Base-by-base conservation (phyloP, 176 grass and related monocot species). In the Oryza meridionalis region DNA sequence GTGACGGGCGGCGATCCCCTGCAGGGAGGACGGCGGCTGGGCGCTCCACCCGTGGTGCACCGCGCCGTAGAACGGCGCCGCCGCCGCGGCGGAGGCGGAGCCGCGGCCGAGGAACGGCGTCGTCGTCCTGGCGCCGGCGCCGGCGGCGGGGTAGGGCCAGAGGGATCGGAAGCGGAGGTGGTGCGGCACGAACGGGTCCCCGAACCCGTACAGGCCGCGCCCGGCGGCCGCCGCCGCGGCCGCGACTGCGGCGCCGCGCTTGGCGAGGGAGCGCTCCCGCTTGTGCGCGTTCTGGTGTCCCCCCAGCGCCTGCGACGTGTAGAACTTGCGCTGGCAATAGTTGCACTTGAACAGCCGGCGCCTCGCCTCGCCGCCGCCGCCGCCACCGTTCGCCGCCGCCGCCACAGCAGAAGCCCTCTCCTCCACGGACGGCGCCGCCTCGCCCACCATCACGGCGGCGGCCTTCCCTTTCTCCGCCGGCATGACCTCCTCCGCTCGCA, bases 271-370 rank as follows among this genome's bases (percentile, higher is more conserved):
- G 12, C 95, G 90, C 78, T 94, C 95, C 50, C 88, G 92, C 87
- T 93, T 97, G 88, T 97, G 95, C 37, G 95, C 95, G 87, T 97
- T 97, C 86, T 97, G 95, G 90, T 97, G 95, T 24, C 95, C 95
- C 11, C 95, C 92, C 66, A 97, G 95, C 72, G 95, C 95, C 75
- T 97, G 95, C 27, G 95, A 97, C 44, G 87, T 97, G 88, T 84
- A 91, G 92, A 97, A 97, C 78, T 97, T 92, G 26, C 92, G 84
- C 14, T 86, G 87, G 71, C 95, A 97, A 75, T 94, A 97, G 90
- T 93, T 94, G 84, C 95, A 97, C 81, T 89, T 92, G 88, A 97
- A 94, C 75, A 79, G 65, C 44, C 92, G 80, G 31, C 76, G 53
- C 80, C 83, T 86, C 7, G 24, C 58, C 73, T 59, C 73, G 10